Base-by-base conservation (phyloP, 2,329 filamentous ascomycete species). In the Botrytis deweyae region DNA sequence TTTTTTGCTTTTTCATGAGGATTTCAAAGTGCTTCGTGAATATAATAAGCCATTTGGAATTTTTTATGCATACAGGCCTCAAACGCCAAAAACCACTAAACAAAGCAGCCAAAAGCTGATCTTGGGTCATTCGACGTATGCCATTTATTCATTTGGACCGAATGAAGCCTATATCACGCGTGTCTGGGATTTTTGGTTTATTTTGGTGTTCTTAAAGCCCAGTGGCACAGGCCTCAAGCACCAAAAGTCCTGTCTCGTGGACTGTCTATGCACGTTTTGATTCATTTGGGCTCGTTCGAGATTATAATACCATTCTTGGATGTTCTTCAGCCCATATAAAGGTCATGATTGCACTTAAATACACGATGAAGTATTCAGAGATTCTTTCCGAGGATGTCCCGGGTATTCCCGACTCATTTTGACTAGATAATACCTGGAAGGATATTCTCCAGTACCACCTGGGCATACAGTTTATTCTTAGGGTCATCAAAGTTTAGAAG, bases 91-190 rank as follows among this genome's bases (percentile, higher is more conserved):
- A 18, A 18, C 9, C 16, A 22, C 40, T 22, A 16, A 0, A 55
- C 0, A 36, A 29, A 22, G 42, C n/a, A 10, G 3, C 3, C 4
- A 6, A 22, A 36, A 46, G 20, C 3, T 25, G 6, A 25, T 10
- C 12, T 5, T 16, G 12, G 4, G 3, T n/a, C 22, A 25, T 52
- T 18, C 7, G 36, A 22, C 9, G 7, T n/a, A 1, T 64, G 1
- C 4, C 16, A 2, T 63, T 40, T 14, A 29, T 22, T 29, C 9
- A 20, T 20, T 9, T 64, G 12, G n/a, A 16, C 4, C 9, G 8
- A 7, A 0, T 20, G 0, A 20, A 20, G 2, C 7, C 25, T 42
- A 1, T 12, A 29, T 29, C 7, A 1, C 1, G 0, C 7, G 9
- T 22, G 29, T 44, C n/a, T 25, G 12, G 1, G 0, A 22, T 3